Evolutionary conservation across 805 yeast species (phyloP).

Genomic region (Jamesozyma gamospora): DNA sequence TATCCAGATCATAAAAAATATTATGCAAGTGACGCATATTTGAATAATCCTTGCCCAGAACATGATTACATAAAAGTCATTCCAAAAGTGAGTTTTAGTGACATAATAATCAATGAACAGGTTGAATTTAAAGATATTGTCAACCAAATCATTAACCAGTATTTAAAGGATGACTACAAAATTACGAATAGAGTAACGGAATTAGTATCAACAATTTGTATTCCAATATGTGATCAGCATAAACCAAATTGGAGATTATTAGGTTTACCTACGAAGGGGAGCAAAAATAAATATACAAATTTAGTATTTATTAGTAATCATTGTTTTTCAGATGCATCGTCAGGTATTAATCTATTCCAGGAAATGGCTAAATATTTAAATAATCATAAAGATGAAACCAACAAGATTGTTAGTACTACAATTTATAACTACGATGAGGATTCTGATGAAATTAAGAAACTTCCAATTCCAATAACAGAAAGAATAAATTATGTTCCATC

Average conservation of each 20-base stretch:
- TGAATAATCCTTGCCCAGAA: constrained; percentile 12
- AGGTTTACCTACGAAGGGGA: constrained; percentile 7
- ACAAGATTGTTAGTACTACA: background rate
- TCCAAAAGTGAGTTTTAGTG: constrained; percentile 9
- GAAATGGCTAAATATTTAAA: constrained; percentile 12
- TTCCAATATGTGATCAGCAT: constrained; percentile 11
- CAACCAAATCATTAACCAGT: constrained; percentile 6
- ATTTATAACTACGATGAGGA: constrained; percentile 14
- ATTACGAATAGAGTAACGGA: constrained; percentile 9
- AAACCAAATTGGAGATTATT: constrained; percentile 21
- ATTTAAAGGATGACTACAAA: constrained; percentile 7
- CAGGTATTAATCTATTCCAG: constrained; percentile 15
- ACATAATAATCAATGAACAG: constrained; percentile 18
- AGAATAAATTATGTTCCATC: constrained; percentile 14
- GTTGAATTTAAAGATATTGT: constrained; percentile 9
- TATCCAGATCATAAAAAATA: constrained; percentile 10
- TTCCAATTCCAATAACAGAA: constrained; percentile 19
- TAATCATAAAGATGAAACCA: background rate
- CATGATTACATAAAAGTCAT: constrained; percentile 19
- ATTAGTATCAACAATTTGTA: constrained; percentile 8
- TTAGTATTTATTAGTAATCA: constrained; percentile 19
- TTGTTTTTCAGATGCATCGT: constrained; percentile 19
- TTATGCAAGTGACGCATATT: constrained; percentile 16
- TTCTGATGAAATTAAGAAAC: constrained; percentile 4
- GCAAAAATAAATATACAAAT: background rate